Evolutionary conservation across 805 yeast species (phyloP).

Genomic region (Tetrapisispora iriomotensis): DNA sequence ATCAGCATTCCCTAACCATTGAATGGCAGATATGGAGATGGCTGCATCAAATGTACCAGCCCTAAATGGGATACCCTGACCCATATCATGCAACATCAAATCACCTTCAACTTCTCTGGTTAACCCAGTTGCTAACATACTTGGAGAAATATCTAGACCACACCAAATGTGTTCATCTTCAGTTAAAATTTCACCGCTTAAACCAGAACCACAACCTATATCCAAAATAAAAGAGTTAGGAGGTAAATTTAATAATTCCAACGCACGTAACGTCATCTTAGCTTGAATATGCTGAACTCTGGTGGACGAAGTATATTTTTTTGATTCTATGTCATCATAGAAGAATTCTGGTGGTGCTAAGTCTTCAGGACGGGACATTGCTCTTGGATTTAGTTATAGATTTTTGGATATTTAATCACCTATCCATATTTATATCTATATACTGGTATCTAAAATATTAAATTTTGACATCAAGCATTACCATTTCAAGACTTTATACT

Average conservation of each 20-base stretch:
- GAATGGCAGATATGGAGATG: conserved; percentile 87
- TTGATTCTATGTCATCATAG: conserved; percentile 83
- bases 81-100: conserved; percentile 83
- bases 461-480: too few relatives aligned
- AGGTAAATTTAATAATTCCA: conserved; percentile 74
- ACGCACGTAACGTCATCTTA: conserved; percentile 88
- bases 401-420: too few relatives aligned
- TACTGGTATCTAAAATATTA: too few relatives aligned
- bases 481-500: too few relatives aligned
- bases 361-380: conserved; percentile 92
- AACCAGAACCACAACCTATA: conserved; percentile 95
- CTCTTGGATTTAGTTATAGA: not conserved
- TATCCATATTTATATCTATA: too few relatives aligned
- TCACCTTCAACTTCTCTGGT: conserved; percentile 94
- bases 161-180: conserved; percentile 85
- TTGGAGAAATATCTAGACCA: conserved; percentile 93
- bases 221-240: conserved; percentile 64
- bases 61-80: conserved; percentile 87
- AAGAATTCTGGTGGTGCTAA: conserved; percentile 95
- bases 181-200: conserved; percentile 85
- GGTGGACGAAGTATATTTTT: conserved; percentile 82
- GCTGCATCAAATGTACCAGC: conserved; percentile 97
- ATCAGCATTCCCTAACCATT: conserved; percentile 97
- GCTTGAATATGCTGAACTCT: conserved; percentile 99
- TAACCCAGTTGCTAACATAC: conserved; percentile 90